Base-by-base conservation (phyloP, 257 asterid species). In the Rehmannia glutinosa region DNA sequence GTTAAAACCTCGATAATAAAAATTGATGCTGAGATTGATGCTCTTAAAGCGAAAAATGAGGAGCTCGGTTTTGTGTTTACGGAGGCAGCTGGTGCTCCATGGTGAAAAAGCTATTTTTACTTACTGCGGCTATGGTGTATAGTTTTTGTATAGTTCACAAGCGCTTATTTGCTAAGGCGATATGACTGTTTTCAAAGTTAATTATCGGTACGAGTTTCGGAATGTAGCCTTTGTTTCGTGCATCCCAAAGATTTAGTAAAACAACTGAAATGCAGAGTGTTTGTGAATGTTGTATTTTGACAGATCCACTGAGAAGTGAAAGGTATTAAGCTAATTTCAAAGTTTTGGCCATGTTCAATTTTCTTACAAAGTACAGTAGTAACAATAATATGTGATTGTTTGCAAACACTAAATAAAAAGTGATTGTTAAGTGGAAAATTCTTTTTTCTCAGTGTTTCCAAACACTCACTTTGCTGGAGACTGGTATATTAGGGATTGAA, bases 21-120 rank as follows among this genome's bases (percentile, higher is more conserved):
- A 6, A 43, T 78, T 0, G 82, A 81, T 36, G 56, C n/a, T 6
- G 91, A 86, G 45, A 77, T 88, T 7, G 79, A 73, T 28, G 62
- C 50, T 2, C 78, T 86, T 12, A 42, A 45, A 42, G 73, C 0
- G 75, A 67, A 78, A 41, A 71, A 56, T 1, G 68, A 78, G 32
- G 71, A 54, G 38, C 35, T 68, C 0, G 70, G 12, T n/a, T n/a
- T 30, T 0, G 62, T 7, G 17, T 82, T 86, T 43, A 24, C 23
- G 73, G 82, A 72, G 69, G 17, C 69, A 8, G 85, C 85, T n/a
- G 16, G 68, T 64, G 77, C 86, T 50, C 81, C 84, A 11, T 87
- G 96, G 97, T 86, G 75, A 76, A 51, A 56, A 51, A 9, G 35
- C 7, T 38, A 3, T 59, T 19, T 30, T 7, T 15, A 20, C 2